Percentiles rank a stretch among this genome's conserved stretches.
Conservation (phyloP, 495 filamentous ascomycete species). For the Podospora tetraspora region DNA sequence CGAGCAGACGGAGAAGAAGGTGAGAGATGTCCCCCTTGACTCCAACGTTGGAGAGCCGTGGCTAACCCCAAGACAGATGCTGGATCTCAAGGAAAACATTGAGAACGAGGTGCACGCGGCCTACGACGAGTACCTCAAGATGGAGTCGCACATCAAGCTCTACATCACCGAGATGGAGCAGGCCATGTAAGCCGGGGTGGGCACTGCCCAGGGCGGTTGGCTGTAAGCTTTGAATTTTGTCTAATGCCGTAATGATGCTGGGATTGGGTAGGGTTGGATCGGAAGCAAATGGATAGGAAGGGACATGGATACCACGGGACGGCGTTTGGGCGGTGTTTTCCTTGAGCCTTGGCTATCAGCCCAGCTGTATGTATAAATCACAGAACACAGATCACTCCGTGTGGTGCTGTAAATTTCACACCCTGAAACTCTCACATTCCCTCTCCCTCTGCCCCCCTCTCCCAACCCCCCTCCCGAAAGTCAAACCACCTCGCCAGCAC, state of each 20-base stretch:
- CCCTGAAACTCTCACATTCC: not conserved
- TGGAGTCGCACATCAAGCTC: constrained; percentile 93
- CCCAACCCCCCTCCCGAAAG: constrained; percentile 44
- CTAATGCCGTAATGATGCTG: constrained; percentile 6
- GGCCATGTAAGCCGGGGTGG: constrained; percentile 50
- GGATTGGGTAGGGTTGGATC: constrained; percentile 11
- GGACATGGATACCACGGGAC: constrained; percentile 20
- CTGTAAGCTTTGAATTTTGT: not conserved
- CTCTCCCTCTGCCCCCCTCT: not conserved
- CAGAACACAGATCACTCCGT: not conserved
- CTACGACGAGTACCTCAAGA: constrained; percentile 88
- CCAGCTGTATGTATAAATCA: not conserved
- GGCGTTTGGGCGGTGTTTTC: constrained; percentile 30
- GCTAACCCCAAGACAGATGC: constrained; percentile 65
- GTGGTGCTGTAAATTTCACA: not conserved
- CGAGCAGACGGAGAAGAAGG: constrained; percentile 98
- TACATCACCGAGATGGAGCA: constrained; percentile 99
- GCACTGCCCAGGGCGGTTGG: not conserved
- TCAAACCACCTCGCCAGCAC: constrained; percentile 70
- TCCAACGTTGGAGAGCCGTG: constrained; percentile 11
- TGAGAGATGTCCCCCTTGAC: constrained; percentile 34
- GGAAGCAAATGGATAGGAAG: not conserved
- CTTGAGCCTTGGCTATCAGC: not conserved
- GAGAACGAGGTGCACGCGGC: constrained; percentile 85
- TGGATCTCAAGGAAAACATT: constrained; percentile 92